A percentile compares a stretch with the other conserved stretches of the same genome.
phyloP scores from a whole-genome alignment of 1,284 basidiomycete genomes.

The Trichosporon ovoides region DNA sequence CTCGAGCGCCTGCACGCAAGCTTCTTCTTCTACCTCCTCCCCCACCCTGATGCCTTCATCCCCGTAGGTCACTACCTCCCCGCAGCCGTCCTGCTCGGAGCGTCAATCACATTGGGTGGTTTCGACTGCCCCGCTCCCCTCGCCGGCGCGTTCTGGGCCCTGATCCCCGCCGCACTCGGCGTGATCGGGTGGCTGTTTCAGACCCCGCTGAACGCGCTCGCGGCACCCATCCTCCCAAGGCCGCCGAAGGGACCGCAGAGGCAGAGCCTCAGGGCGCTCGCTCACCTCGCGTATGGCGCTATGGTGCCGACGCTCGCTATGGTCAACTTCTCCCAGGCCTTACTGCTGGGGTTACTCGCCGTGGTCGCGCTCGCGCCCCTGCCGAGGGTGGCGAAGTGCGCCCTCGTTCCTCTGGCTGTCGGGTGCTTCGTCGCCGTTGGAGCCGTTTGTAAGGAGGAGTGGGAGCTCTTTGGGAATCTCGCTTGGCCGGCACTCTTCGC shows the following conservation, averaged over 20 bases:
- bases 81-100: constrained; percentile 71
- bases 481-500: constrained; percentile 37
- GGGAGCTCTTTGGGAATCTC: constrained; percentile 42
- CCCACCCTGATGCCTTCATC: constrained; percentile 68
- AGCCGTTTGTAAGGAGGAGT: constrained; percentile 31
- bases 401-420: constrained; percentile 1
- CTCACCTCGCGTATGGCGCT: constrained; percentile 62
- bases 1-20: constrained; percentile 90
- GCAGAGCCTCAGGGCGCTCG: constrained; percentile 24
- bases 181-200: constrained; percentile 23
- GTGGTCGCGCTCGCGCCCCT: constrained; percentile 42
- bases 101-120: constrained; percentile 75
- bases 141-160: constrained; percentile 51
- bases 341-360: constrained; percentile 59
- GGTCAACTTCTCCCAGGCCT: constrained; percentile 82
- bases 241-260: constrained; percentile 57
- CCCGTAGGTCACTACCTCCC: constrained; percentile 87
- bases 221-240: constrained; percentile 36
- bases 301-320: constrained; percentile 77
- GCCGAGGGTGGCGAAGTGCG: constrained; percentile 1
- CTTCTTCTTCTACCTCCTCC: constrained; percentile 88
- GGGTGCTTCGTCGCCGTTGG: constrained; percentile 1
- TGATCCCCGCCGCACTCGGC: constrained; percentile 20
- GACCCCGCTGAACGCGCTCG: constrained; percentile 21
- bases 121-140: constrained; percentile 64